These are phyloP conservation scores for Colletotrichum paranaense DNA, from an alignment of 2,329 filamentous ascomycete species.

Conservation along the genomic window DNA sequence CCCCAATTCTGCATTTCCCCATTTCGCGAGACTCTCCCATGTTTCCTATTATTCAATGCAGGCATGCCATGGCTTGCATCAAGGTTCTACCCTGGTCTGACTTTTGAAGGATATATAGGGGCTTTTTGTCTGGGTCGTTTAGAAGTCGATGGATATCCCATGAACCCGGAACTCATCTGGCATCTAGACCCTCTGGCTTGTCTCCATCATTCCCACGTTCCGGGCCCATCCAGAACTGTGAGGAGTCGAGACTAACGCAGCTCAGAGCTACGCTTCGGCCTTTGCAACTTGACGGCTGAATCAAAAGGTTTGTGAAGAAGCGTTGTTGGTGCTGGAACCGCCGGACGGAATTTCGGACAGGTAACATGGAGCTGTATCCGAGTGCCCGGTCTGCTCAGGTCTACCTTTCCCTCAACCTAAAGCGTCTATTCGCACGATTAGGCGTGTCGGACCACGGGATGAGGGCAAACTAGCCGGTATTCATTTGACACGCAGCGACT, in stretches of 20 bases:
- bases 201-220: constrained; percentile 3
- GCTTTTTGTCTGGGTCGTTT: not conserved
- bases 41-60: constrained; percentile 11
- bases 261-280: constrained; percentile 15
- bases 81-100: constrained; percentile 28
- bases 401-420: not conserved
- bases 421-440: not conserved
- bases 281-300: constrained; percentile 4
- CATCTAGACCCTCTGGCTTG: not conserved
- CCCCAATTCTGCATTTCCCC: constrained; percentile 20
- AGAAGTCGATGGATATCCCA: not conserved
- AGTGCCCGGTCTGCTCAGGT: not conserved
- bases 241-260: not conserved
- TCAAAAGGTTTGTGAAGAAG: not conserved
- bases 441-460: not conserved
- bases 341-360: not conserved
- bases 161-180: constrained; percentile 5
- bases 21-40: constrained; percentile 20
- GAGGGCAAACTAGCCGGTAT: not conserved
- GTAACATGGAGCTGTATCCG: not conserved
- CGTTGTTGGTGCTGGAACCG: not conserved
- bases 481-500: not conserved
- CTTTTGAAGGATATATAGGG: not conserved
- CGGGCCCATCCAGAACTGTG: not conserved
- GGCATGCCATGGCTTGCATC: constrained; percentile 23